Base-by-base conservation (phyloP, 106 monocot genomes). In the Allium fistulosum region DNA sequence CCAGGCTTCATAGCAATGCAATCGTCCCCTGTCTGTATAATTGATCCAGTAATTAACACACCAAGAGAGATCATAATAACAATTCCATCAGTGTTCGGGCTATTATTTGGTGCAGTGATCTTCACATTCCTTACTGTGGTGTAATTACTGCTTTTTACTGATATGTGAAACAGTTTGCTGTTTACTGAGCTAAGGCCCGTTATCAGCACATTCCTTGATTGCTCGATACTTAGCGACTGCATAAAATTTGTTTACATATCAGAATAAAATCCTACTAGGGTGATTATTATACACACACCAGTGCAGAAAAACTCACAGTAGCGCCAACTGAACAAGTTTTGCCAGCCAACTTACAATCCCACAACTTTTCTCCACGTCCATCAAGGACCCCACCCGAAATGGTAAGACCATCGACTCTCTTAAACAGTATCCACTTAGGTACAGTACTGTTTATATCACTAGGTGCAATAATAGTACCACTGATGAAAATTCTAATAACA, bases 41-140 rank as follows among this genome's bases (percentile, higher is more conserved):
- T 22, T 51, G 74, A 28, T 47, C 58, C 63, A 26, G 69, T 63
- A 51, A 84, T 49, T 57, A 65, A 63, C 46, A 84, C 68, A 13
- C 45, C 60, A 16, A 8, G 49, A 7, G 80, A 80, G 50, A 11
- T 15, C 50, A 74, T 73, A 15, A 84, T 49, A 74, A 80, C 80
- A 10, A 84, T 69, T 17, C 84, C 84, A 62, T 84, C 84, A 8
- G 84, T 84, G 74, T 84, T 84, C 18, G 77, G 84, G 58, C 84
- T 84, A 28, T 71, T 58, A 1, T 9, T 74, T 0, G 80, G 74
- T 3, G 84, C 84, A 17, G 11, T 56, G 66, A 84, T 68, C 58
- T 58, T 75, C 11, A 17, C 14, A 46, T 48, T 62, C 2, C 27
- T 11, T 3, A 80, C 47, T 7, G 65, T 77, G 10, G 78, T 71